A percentile compares a stretch with the other conserved stretches of the same genome.
phyloP scores from a whole-genome alignment of 2,329 filamentous ascomycete species.

The Lasiodiplodia theobromae region DNA sequence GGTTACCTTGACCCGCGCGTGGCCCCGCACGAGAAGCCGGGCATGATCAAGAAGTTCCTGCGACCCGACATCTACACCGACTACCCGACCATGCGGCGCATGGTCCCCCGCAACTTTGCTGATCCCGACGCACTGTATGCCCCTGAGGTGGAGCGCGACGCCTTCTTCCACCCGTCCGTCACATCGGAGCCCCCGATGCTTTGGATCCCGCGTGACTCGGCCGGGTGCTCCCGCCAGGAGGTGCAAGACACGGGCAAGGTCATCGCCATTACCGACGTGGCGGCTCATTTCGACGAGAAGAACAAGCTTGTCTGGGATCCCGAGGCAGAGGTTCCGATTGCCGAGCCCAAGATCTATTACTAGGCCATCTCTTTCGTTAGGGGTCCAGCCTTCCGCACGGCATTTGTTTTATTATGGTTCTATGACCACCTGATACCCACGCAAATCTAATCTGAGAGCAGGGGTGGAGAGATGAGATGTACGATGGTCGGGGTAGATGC shows the following conservation, averaged over 20 bases:
- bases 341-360: constrained; percentile 29
- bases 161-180: constrained; percentile 54
- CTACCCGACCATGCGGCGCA: constrained; percentile 33
- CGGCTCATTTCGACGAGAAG: constrained; percentile 55
- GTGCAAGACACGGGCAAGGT: constrained; percentile 47
- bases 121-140: constrained; percentile 30
- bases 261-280: constrained; percentile 53
- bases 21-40: constrained; percentile 19
- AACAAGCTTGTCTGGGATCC: constrained; percentile 46
- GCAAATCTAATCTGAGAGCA: constrained; percentile 6
- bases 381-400: neutral
- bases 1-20: neutral
- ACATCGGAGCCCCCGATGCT: constrained; percentile 52
- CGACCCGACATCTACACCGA: constrained; percentile 31
- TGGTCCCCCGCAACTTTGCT: constrained; percentile 34
- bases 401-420: neutral
- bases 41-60: constrained; percentile 27
- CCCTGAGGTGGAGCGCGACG: constrained; percentile 47
- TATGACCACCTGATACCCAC: constrained; percentile 15
- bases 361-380: neutral
- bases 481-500: neutral
- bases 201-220: constrained; percentile 56
- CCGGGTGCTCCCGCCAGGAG: constrained; percentile 53
- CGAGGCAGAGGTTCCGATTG: constrained; percentile 26
- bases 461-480: constrained; percentile 5